Conservation (phyloP, 805 yeast species). For the Yueomyces sinensis region DNA sequence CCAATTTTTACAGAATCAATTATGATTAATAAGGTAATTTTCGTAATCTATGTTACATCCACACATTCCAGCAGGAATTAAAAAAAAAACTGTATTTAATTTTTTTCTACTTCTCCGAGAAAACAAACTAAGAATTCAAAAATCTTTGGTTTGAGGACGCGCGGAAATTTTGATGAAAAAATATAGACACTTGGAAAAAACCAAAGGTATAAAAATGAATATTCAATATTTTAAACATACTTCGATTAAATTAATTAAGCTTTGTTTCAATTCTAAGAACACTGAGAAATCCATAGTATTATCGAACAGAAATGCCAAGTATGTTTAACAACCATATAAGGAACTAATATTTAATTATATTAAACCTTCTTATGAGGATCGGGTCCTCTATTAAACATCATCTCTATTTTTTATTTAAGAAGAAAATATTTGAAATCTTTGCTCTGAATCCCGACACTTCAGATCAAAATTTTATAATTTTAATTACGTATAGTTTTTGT, state of each 20-base stretch:
- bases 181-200: no score
- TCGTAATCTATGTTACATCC: no score
- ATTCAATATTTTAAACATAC: no score
- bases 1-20: no score
- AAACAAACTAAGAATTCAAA: no score
- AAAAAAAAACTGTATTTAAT: no score
- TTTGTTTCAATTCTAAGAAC: neutral
- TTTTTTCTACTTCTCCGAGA: no score
- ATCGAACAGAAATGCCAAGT: slow-evolving; percentile 3
- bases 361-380: slow-evolving; percentile 37
- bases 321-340: neutral
- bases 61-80: no score
- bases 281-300: neutral
- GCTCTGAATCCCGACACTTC: slow-evolving; percentile 87
- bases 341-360: neutral
- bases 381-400: slow-evolving; percentile 42
- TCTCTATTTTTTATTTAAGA: neutral
- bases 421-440: slow-evolving; percentile 15
- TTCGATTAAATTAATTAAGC: no score
- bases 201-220: neutral
- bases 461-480: slow-evolving; percentile 27
- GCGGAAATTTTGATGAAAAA: no score
- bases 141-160: no score
- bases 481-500: slow-evolving; percentile 1
- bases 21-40: no score